These are phyloP conservation scores for Phytopythium kandeliae DNA, from an alignment of 352 stramenopile genomes.

Conservation along the genomic window DNA sequence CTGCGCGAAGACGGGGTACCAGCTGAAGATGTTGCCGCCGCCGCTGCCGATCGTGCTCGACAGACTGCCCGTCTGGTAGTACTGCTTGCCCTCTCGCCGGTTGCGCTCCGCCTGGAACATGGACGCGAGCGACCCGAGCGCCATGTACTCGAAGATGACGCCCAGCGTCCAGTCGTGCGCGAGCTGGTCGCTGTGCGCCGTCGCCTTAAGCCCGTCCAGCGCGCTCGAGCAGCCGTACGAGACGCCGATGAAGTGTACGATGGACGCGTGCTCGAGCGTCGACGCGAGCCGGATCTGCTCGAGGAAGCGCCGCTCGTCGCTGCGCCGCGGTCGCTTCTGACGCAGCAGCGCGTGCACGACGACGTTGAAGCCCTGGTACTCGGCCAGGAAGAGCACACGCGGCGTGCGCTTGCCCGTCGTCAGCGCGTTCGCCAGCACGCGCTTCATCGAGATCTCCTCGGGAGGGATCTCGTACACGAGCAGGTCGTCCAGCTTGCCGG, in stretches of 20 bases:
- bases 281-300: slow-evolving; percentile 65
- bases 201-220: slow-evolving; percentile 19
- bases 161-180: slow-evolving; percentile 52
- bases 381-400: slow-evolving; percentile 40
- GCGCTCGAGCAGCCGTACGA: slow-evolving; percentile 46
- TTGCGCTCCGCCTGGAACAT: slow-evolving; percentile 57
- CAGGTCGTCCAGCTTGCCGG: slow-evolving; percentile 49
- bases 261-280: slow-evolving; percentile 50
- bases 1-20: slow-evolving; percentile 39
- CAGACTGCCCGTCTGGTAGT: slow-evolving; percentile 25
- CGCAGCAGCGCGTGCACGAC: slow-evolving; percentile 55
- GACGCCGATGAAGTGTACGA: slow-evolving; percentile 79
- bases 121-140: slow-evolving; percentile 43
- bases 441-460: slow-evolving; percentile 53
- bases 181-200: slow-evolving; percentile 20
- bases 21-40: slow-evolving; percentile 48
- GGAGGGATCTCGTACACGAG: slow-evolving; percentile 73
- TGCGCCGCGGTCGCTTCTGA: slow-evolving; percentile 29
- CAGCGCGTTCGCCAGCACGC: slow-evolving; percentile 14
- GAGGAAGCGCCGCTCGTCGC: slow-evolving; percentile 48
- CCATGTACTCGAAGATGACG: slow-evolving; percentile 77
- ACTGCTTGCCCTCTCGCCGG: slow-evolving; percentile 51
- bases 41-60: slow-evolving; percentile 25
- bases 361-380: slow-evolving; percentile 70
- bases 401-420: slow-evolving; percentile 17